Percentiles rank a stretch among this genome's conserved stretches.
Conservation (phyloP, 2,329 filamentous ascomycete species). For the Lasiodiplodia sp. region DNA sequence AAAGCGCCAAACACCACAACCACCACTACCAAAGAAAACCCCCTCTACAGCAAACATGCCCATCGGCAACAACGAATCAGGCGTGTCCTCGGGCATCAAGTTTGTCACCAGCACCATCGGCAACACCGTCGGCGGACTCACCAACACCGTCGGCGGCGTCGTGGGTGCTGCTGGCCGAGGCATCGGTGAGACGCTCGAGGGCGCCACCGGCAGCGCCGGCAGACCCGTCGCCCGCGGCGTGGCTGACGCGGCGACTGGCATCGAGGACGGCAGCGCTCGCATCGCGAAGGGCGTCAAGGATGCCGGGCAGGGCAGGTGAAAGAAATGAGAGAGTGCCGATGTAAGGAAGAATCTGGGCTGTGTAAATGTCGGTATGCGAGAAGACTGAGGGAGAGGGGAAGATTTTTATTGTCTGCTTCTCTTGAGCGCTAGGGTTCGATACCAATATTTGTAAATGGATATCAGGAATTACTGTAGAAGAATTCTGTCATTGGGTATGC, state of each 20-base stretch:
- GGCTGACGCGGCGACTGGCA: constrained; percentile 51
- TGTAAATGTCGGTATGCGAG: not conserved
- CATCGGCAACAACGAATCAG: constrained; percentile 47
- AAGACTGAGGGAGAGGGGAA: too few species aligned
- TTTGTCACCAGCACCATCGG: constrained; percentile 64
- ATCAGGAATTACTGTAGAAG: too few species aligned
- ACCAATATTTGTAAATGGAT: too few species aligned
- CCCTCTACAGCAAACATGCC: constrained; percentile 38
- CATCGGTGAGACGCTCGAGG: constrained; percentile 55
- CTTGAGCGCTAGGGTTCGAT: too few species aligned
- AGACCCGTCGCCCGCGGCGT: constrained; percentile 53
- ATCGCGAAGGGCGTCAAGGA: constrained; percentile 56
- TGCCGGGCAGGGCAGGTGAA: constrained; percentile 53
- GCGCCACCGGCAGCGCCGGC: constrained; percentile 53
- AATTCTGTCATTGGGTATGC: not conserved
- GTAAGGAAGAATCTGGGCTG: not conserved
- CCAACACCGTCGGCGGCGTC: constrained; percentile 43
- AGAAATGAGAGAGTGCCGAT: not conserved
- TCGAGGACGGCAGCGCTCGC: constrained; percentile 52
- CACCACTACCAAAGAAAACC: not conserved
- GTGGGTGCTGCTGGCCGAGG: constrained; percentile 56
- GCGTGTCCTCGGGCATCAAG: constrained; percentile 60
- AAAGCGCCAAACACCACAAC: not conserved
- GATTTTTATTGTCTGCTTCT: too few species aligned
- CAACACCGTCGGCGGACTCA: constrained; percentile 53